Base-by-base conservation (phyloP, 1,284 basidiomycete species). In the Pseudozyma sp. region DNA sequence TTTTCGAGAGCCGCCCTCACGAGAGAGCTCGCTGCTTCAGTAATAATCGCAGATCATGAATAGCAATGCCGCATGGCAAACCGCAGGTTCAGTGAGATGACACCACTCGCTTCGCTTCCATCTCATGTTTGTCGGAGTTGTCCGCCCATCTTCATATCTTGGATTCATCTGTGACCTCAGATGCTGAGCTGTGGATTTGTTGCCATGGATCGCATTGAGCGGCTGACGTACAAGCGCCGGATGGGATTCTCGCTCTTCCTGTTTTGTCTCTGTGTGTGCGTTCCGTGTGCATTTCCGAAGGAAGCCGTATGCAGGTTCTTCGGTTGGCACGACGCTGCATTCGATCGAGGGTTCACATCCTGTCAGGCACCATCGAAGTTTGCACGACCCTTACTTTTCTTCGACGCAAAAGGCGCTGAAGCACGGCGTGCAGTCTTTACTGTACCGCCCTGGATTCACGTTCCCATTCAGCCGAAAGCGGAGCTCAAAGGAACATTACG, bases 261-360 rank as follows among this genome's bases (percentile, higher is more conserved):
- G 25, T 31, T 31, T 31, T 6, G n/a, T n/a, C 3, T 40, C 2
- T 13, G 11, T n/a, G 39, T 13, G 39, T 40, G 39, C 4, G 39
- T 4, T 40, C 8, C 16, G 39, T 40, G 25, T 8, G 39, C 39
- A 40, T 40, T 40, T 40, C 25, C 19, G 47, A 25, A 49, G 47
- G 19, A 11, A 5, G 16, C 12, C 35, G 36, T 35, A 25, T 36
- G 25, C 25, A 31, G 25, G 25, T 31, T 6, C 25, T 31, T 31
- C 25, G 25, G 25, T 31, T 31, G 25, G 25, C 25, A 31, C 25
- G 25, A 31, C 25, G 25, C 25, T 45, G 57, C 57, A 45, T 51
- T 43, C 19, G 42, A 52, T 44, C 50, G 57, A 59, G 57, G 49
- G 57, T 44, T 19, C 42, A 19, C 25, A 6, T 8, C 16, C 25